phyloP scores from a whole-genome alignment of 805 yeast genomes.

The Candida xiaguanensis region DNA sequence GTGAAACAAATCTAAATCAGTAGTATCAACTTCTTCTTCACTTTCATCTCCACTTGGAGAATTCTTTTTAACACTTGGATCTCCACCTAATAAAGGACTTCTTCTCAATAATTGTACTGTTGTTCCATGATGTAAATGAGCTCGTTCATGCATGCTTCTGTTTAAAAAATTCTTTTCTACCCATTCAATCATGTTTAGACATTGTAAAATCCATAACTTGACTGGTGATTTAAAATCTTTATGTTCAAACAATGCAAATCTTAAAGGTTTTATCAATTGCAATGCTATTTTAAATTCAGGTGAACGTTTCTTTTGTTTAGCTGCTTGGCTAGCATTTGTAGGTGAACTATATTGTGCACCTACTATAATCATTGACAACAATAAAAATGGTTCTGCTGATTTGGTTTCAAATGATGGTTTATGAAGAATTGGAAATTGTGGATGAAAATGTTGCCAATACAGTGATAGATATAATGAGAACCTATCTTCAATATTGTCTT shows the following conservation, averaged over 20 bases:
- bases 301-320: slow-evolving; percentile 15
- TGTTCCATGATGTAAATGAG: slow-evolving; percentile 84
- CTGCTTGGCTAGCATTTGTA: slow-evolving; percentile 7
- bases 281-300: slow-evolving; percentile 42
- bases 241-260: slow-evolving; percentile 68
- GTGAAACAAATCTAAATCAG: slow-evolving; percentile 41
- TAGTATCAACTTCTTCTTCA: slow-evolving; percentile 13
- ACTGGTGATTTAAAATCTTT: slow-evolving; percentile 77
- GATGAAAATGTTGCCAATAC: slow-evolving; percentile 60
- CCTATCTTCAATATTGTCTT: slow-evolving; percentile 26
- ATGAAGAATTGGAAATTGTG: slow-evolving; percentile 57
- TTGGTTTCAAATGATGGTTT: slow-evolving; percentile 53
- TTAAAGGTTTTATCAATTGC: slow-evolving; percentile 51
- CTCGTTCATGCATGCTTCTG: slow-evolving; percentile 72
- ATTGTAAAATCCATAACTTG: slow-evolving; percentile 70
- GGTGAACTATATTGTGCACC: slow-evolving; percentile 47
- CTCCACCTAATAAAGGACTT: slow-evolving; percentile 72
- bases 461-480: slow-evolving; percentile 33
- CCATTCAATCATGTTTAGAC: slow-evolving; percentile 69
- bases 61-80: slow-evolving; percentile 40
- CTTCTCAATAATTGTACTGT: slow-evolving; percentile 74
- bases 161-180: slow-evolving; percentile 72
- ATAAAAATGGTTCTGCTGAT: slow-evolving; percentile 44
- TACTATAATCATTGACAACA: slow-evolving; percentile 52
- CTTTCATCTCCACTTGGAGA: slow-evolving; percentile 28